Evolutionary conservation across 2,329 filamentous ascomycete species (phyloP).

Genomic region (Fusarium tuaranense): DNA sequence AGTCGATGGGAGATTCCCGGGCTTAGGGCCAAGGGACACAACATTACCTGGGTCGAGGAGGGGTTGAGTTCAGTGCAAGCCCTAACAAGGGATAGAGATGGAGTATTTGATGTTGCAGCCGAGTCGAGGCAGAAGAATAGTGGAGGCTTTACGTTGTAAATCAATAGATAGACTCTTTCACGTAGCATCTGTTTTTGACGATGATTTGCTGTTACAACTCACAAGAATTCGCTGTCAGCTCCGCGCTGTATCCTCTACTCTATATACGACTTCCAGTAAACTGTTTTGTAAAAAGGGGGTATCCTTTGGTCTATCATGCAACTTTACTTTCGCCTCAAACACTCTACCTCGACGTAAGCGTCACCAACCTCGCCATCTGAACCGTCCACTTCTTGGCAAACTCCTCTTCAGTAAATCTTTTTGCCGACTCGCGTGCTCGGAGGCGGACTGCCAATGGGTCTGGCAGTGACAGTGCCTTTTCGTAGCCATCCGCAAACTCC

Average conservation of each 20-base stretch:
- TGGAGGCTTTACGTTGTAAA: conserved; percentile 67
- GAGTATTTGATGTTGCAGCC: conserved; percentile 80
- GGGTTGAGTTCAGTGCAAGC: conserved; percentile 78
- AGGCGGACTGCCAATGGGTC: conserved; percentile 80
- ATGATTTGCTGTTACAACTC: neutral
- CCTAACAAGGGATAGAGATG: conserved; percentile 65
- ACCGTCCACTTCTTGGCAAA: conserved; percentile 84
- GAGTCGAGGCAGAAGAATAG: conserved; percentile 82
- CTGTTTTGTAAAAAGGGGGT: conserved; percentile 46
- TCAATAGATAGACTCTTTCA: neutral
- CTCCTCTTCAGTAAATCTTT: conserved; percentile 87
- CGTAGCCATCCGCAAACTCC: conserved; percentile 86
- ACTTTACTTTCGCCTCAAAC: conserved; percentile 24
- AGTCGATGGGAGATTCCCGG: conserved; percentile 71
- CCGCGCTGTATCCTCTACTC: conserved; percentile 19
- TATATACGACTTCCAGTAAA: conserved; percentile 23
- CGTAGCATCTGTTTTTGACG: neutral
- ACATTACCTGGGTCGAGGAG: conserved; percentile 75
- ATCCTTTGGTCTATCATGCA: conserved; percentile 51
- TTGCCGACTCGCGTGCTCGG: conserved; percentile 81
- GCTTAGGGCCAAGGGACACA: conserved; percentile 75
- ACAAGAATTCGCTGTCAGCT: neutral
- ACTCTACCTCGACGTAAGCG: conserved; percentile 48
- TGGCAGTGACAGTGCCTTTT: conserved; percentile 77
- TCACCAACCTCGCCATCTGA: conserved; percentile 80